Base-by-base conservation (phyloP, 2,329 filamentous ascomycete species). In the Blumeria hordei region DNA sequence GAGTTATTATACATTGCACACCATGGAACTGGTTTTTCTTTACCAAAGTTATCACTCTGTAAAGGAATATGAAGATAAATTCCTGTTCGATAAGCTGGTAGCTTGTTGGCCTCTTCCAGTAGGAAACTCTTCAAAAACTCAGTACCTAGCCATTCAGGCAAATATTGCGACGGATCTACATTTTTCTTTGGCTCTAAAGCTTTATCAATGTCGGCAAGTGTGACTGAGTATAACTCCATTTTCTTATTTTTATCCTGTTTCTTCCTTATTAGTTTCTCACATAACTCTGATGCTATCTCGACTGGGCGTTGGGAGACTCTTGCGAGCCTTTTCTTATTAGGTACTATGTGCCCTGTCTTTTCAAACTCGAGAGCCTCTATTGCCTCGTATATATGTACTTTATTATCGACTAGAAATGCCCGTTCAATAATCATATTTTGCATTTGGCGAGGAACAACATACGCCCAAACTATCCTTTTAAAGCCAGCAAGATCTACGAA, bases 61-160 rank as follows among this genome's bases (percentile, higher is more conserved):
- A 41, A 41, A n/a, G 11, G 10, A 41, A 41, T 41, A 41, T 41
- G 37, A n/a, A 3, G 37, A 41, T 41, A 56, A 72, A 72, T 67
- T 88, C 83, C 50, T 88, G 70, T 60, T 87, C 81, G 58, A 75
- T 76, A 66, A 80, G 81, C 49, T 41, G 37, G 37, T 41, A 11
- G 37, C n/a, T 74, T 78, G 56, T 75, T 73, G 5, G 80, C 79
- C 57, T 81, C 71, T 2, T 68, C 68, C 45, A 71, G 64, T n/a
- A 81, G 53, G 49, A 65, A 59, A 44, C 58, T 59, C 47, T 61
- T 65, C 43, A 66, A 53, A 5, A 60, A 54, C 54, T 54, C 58
- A 55, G 21, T 28, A 28, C 21, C 21, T 28, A 28, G 33, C 64
- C 60, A 66, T 69, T 64, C 54, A 66, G 50, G 50, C 32, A 52